Base-by-base conservation (phyloP, 2,329 filamentous ascomycete species). In the Xylaria sp. region DNA sequence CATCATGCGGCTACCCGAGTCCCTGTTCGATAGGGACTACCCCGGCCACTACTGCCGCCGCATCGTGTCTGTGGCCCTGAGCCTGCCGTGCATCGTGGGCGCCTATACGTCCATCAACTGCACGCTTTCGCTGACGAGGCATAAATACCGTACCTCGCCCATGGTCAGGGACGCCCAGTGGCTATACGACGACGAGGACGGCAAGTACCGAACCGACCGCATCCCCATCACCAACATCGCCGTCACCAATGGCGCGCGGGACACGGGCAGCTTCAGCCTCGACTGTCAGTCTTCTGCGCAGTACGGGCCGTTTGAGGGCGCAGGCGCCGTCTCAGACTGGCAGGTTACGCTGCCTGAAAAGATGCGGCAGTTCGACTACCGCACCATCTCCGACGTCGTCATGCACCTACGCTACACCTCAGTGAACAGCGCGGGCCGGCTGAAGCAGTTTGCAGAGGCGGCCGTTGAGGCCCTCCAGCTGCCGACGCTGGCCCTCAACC, bases 371-470 rank as follows among this genome's bases (percentile, higher is more conserved):
- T 58, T 58, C 23, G 47, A 58, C 48, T 58, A 58, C 37, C 46
- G 25, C 4, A 41, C 43, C 33, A 56, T 56, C 43, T 21, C 19
- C n/a, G 54, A 56, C 17, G 67, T 31, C 52, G 54, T 56, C 15
- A 13, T 56, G 43, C 43, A 56, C 4, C 21, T 56, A 17, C 54
- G 62, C 19, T 68, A 65, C 52, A 65, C 61, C 47, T 48, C 66
- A 4, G 21, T 25, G 4, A 25, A 43, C 40, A 15, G 40, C 4
- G 21, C 5, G 5, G 33, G 33, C 10, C 33, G 4, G 33, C 10
- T 35, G 33, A 35, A 35, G 33, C 10, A 35, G 33, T 6, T 35
- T 5, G 33, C 10, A 5, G 33, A 35, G 33, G 15, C 33, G 33
- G 33, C 33, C 9, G 33, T 35, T 11, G 33, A 35, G 33, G 33